A percentile compares a stretch with the other conserved stretches of the same genome.
Evolutionary conservation across 208 protist species (phyloP).

Genomic region (Trypanosoma brucei): DNA sequence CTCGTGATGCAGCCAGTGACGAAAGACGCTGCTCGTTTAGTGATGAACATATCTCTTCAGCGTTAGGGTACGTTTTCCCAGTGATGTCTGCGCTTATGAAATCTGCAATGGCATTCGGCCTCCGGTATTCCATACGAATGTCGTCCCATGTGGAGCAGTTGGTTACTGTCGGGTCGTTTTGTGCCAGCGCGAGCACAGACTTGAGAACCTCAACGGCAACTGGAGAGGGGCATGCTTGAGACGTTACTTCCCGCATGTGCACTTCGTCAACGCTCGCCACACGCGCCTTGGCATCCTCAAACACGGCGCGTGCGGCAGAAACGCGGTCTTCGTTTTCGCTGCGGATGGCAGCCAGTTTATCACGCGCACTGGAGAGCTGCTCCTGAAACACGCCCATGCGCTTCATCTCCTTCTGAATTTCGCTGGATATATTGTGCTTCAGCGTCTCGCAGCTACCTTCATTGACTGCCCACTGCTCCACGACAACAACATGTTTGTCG

Average conservation of each 20-base stretch:
- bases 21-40: conserved; percentile 37
- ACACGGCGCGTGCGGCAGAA: conserved; percentile 27
- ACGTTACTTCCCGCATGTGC: conserved; percentile 44
- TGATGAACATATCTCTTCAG: conserved; percentile 24
- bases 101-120: conserved; percentile 25
- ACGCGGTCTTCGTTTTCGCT: conserved; percentile 65
- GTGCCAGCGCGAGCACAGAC: conserved; percentile 39
- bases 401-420: conserved; percentile 42
- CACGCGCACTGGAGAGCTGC: conserved; percentile 36
- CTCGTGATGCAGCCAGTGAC: conserved; percentile 29
- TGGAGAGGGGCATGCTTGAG: conserved; percentile 41
- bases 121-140: conserved; percentile 57
- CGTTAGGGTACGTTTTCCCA: conserved; percentile 33
- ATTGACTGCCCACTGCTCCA: conserved; percentile 59
- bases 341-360: conserved; percentile 48
- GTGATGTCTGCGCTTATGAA: conserved; percentile 45
- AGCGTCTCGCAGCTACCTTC: conserved; percentile 38
- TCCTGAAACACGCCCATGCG: conserved; percentile 49
- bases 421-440: conserved; percentile 42
- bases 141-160: conserved; percentile 61
- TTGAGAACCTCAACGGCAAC: conserved; percentile 60
- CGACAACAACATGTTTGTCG: conserved; percentile 29
- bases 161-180: conserved; percentile 49
- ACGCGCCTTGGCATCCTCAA: conserved; percentile 29
- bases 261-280: conserved; percentile 46